These are phyloP conservation scores for Chlamydomonas asymmetrica DNA, from an alignment of 139 green algal genomes.

Conservation along the genomic window DNA sequence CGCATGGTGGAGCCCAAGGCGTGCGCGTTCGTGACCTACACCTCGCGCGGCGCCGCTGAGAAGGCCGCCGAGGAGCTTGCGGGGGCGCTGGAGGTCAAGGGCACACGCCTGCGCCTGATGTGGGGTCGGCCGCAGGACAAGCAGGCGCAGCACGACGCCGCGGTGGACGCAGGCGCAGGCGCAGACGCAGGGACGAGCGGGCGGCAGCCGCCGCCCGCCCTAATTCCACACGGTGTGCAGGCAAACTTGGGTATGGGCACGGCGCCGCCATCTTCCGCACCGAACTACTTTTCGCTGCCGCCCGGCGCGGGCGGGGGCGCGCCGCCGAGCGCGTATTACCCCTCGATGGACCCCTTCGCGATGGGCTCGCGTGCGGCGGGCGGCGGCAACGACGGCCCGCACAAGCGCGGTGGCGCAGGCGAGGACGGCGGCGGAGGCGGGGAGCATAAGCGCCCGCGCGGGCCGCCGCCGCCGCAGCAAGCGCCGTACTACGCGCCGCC, in stretches of 20 bases:
- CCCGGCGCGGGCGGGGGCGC: not conserved
- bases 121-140: constrained; percentile 82
- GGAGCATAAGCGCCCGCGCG: constrained; percentile 26
- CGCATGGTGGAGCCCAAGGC: constrained; percentile 54
- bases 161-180: constrained; percentile 6
- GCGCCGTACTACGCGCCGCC: constrained; percentile 6
- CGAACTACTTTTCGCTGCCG: constrained; percentile 29
- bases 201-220: not conserved
- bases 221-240: constrained; percentile 8
- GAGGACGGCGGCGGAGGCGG: constrained; percentile 6
- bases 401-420: constrained; percentile 1
- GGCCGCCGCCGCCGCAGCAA: not conserved
- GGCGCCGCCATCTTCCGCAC: constrained; percentile 1
- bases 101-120: constrained; percentile 77
- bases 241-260: not conserved
- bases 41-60: constrained; percentile 78
- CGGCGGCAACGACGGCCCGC: not conserved
- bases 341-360: constrained; percentile 49
- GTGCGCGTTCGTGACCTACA: constrained; percentile 90
- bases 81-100: constrained; percentile 84
- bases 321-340: too few species aligned
- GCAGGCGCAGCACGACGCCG: not conserved
- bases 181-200: constrained; percentile 37
- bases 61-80: constrained; percentile 76
- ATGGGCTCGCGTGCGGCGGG: constrained; percentile 42